These are phyloP conservation scores for Xylaria sp. DNA, from an alignment of 495 filamentous ascomycete genomes.

Conservation along the genomic window DNA sequence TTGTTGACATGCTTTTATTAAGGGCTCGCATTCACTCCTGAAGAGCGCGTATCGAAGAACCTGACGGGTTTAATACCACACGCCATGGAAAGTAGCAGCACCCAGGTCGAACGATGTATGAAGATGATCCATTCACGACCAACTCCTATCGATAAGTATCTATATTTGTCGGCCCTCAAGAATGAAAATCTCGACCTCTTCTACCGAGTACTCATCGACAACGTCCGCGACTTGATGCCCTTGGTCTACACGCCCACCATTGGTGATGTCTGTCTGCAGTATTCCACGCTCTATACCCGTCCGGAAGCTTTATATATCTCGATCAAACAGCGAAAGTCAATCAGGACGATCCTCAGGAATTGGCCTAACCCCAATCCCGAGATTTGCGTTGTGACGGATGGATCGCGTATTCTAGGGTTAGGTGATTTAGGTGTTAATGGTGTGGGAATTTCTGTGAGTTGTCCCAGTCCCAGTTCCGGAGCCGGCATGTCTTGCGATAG, in stretches of 20 bases:
- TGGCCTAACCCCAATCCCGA: constrained; percentile 89
- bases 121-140: constrained; percentile 75
- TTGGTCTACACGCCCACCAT: constrained; percentile 98
- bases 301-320: constrained; percentile 95
- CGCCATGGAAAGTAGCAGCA: constrained; percentile 60
- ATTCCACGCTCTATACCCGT: constrained; percentile 94
- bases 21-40: constrained; percentile 64
- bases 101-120: constrained; percentile 62
- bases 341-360: constrained; percentile 82
- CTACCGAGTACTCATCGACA: constrained; percentile 89
- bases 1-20: constrained; percentile 29
- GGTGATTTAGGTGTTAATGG: constrained; percentile 97
- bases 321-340: constrained; percentile 84
- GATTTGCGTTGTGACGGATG: constrained; percentile 97
- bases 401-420: constrained; percentile 92
- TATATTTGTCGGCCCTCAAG: constrained; percentile 88
- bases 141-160: constrained; percentile 89
- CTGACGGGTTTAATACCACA: constrained; percentile 64
- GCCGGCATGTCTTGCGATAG: neutral
- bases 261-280: constrained; percentile 93
- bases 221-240: constrained; percentile 90
- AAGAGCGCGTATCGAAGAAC: constrained; percentile 63
- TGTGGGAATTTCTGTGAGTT: constrained; percentile 93
- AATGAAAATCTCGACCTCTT: constrained; percentile 91
- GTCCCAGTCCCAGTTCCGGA: constrained; percentile 27